These are phyloP conservation scores for Magnaporthales sp. DNA, from an alignment of 2,329 filamentous ascomycete genomes.

Conservation along the genomic window DNA sequence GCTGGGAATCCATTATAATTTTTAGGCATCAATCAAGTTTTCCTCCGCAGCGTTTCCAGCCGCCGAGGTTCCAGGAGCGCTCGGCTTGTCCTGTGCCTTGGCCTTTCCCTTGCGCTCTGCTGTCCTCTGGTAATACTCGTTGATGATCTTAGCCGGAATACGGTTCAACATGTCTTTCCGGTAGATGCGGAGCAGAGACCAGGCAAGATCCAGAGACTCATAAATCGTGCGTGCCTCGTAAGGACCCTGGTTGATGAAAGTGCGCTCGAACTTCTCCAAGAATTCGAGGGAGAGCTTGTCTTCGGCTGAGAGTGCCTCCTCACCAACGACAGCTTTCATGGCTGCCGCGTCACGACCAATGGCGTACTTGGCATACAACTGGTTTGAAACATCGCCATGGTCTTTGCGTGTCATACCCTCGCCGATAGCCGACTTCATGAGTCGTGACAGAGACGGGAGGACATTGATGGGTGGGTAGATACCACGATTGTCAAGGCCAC, in stretches of 20 bases:
- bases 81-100: slow-evolving; percentile 30
- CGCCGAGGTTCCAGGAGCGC: slow-evolving; percentile 16
- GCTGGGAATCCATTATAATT: neutral
- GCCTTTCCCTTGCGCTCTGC: slow-evolving; percentile 54
- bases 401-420: slow-evolving; percentile 95
- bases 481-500: slow-evolving; percentile 88
- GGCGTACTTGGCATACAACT: slow-evolving; percentile 98
- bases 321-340: slow-evolving; percentile 99
- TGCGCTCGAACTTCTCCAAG: slow-evolving; percentile 94
- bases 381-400: slow-evolving; percentile 97
- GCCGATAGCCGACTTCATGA: slow-evolving; percentile 99
- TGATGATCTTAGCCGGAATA: slow-evolving; percentile 73
- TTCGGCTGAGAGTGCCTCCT: slow-evolving; percentile 90
- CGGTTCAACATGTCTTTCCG: slow-evolving; percentile 97
- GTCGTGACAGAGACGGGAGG: slow-evolving; percentile 90
- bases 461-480: slow-evolving; percentile 99
- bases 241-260: slow-evolving; percentile 83
- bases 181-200: slow-evolving; percentile 94
- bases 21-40: slow-evolving; percentile 27
- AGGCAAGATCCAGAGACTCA: slow-evolving; percentile 91
- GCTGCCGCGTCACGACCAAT: slow-evolving; percentile 96
- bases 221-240: slow-evolving; percentile 90
- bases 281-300: slow-evolving; percentile 99
- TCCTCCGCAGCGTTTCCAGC: slow-evolving; percentile 17
- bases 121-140: slow-evolving; percentile 72